Evolutionary conservation across 257 asterid species (phyloP).

Genomic region (Scutellaria galericulata): DNA sequence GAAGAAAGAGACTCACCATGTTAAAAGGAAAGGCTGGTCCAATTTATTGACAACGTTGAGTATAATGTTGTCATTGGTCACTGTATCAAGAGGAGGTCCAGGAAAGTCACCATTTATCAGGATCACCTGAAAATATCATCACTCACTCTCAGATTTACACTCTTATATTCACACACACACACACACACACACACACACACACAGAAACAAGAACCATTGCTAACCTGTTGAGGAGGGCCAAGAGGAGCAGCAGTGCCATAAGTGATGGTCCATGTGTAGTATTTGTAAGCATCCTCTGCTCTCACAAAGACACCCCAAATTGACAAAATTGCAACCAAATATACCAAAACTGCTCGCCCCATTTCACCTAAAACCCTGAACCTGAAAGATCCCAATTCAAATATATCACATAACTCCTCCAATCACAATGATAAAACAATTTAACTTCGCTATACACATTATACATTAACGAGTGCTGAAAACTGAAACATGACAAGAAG

Average conservation of each 20-base stretch:
- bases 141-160: not conserved
- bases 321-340: conserved; percentile 48
- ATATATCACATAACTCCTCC: conserved; percentile 5
- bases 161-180: too few species aligned
- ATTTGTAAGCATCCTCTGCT: conserved; percentile 88
- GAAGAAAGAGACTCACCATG: conserved; percentile 66
- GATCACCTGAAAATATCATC: conserved; percentile 61
- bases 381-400: conserved; percentile 48
- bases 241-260: conserved; percentile 84
- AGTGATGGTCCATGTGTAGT: conserved; percentile 81
- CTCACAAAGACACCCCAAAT: conserved; percentile 54
- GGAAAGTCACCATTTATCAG: conserved; percentile 95
- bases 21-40: conserved; percentile 84
- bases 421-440: not conserved
- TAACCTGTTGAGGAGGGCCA: conserved; percentile 84
- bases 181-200: too few species aligned
- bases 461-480: not conserved
- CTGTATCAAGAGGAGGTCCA: conserved; percentile 84
- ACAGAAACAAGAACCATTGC: not conserved
- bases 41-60: conserved; percentile 76
- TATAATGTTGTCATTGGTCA: conserved; percentile 86
- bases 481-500: conserved; percentile 5
- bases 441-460: not conserved
- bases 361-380: conserved; percentile 45
- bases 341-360: conserved; percentile 48